Conservation (phyloP, 352 stramenopile genomes). For the Globisporangium cederbergense region DNA sequence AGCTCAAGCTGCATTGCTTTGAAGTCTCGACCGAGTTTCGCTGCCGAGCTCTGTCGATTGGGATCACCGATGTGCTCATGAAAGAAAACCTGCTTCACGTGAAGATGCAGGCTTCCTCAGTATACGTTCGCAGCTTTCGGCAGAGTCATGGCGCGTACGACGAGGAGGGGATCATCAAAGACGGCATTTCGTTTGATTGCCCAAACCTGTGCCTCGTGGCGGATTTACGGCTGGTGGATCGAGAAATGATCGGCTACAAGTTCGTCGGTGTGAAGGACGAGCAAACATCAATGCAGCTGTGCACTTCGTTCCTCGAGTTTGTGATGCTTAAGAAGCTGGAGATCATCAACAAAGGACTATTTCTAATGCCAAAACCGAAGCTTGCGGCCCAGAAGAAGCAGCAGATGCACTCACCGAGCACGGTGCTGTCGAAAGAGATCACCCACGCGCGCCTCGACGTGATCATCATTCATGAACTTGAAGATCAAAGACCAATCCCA, state of each 20-base stretch:
- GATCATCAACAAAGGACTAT: constrained; percentile 28
- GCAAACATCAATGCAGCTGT: constrained; percentile 30
- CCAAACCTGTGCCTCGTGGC: constrained; percentile 15
- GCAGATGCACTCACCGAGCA: background rate
- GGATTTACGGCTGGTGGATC: constrained; percentile 25
- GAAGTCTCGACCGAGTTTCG: constrained; percentile 29
- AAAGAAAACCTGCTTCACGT: constrained; percentile 45
- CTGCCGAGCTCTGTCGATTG: constrained; percentile 41
- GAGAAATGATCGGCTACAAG: constrained; percentile 37
- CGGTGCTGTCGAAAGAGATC: constrained; percentile 12
- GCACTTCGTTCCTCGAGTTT: constrained; percentile 41
- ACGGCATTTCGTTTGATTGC: constrained; percentile 10
- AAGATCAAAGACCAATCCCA: background rate
- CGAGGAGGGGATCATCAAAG: background rate
- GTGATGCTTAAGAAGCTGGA: constrained; percentile 34
- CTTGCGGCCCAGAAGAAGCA: background rate
- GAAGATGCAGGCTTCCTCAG: constrained; percentile 23
- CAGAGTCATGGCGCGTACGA: background rate
- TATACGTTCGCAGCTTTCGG: constrained; percentile 16
- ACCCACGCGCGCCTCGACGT: constrained; percentile 8
- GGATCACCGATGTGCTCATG: constrained; percentile 61
- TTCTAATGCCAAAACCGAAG: background rate
- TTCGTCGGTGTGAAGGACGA: constrained; percentile 27
- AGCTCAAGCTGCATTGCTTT: constrained; percentile 32
- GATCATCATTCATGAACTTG: constrained; percentile 11